Evolutionary conservation across 345 rosid species (phyloP).

Genomic region (Eucalyptus cloeziana): DNA sequence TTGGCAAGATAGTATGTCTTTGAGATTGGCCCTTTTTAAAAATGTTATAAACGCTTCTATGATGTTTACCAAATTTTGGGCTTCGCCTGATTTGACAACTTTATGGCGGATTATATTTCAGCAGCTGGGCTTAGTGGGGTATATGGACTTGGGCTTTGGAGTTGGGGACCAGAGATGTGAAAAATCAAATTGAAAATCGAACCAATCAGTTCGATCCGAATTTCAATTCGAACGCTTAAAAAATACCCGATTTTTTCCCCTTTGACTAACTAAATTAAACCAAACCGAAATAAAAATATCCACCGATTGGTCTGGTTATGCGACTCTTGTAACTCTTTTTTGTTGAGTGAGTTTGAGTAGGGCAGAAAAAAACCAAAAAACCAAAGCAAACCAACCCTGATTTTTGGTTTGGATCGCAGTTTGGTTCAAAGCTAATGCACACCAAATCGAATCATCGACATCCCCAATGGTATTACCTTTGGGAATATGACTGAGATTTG

Average conservation of each 20-base stretch:
- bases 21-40: neutral
- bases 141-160: neutral
- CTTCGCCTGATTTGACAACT: neutral
- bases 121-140: neutral
- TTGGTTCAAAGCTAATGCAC: neutral
- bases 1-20: neutral
- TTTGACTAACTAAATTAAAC: neutral
- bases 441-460: fast-evolving
- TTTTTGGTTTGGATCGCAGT: fast-evolving
- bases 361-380: too few species aligned
- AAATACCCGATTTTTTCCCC: too few species aligned
- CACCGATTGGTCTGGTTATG: neutral
- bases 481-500: neutral
- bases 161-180: neutral
- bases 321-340: neutral
- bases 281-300: neutral
- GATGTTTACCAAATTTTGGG: neutral
- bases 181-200: neutral
- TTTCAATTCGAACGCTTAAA: neutral
- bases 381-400: fast-evolving
- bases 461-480: too few species aligned
- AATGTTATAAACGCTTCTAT: neutral
- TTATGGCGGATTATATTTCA: neutral
- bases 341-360: neutral
- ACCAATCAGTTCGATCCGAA: neutral